Conservation (phyloP, 345 rosid species). For the Linum usitatissimum region DNA sequence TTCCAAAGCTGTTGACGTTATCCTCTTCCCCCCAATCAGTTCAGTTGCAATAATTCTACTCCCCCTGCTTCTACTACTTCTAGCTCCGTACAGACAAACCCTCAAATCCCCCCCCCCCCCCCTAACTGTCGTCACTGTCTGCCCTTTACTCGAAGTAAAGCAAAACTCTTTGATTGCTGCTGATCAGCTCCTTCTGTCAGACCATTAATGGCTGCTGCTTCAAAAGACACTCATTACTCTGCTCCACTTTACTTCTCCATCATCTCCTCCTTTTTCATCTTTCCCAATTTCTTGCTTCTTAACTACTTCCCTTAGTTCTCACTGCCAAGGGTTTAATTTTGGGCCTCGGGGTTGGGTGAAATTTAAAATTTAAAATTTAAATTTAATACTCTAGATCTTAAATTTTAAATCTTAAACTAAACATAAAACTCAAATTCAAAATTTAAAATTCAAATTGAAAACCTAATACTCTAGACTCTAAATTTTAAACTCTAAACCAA, state of each 20-base stretch:
- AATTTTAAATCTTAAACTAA: too few species aligned
- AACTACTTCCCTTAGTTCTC: slow-evolving; percentile 1
- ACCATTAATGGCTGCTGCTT: neutral
- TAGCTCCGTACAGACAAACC: neutral
- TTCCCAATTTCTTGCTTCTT: neutral
- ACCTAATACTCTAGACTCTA: too few species aligned
- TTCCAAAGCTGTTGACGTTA: slow-evolving; percentile 21
- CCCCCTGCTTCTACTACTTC: neutral
- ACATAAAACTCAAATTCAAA: too few species aligned
- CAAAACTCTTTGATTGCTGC: neutral
- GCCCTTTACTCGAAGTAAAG: neutral
- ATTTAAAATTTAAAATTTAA: too few species aligned
- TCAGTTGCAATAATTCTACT: slow-evolving; percentile 15
- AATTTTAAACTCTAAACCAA: too few species aligned
- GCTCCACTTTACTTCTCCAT: neutral
- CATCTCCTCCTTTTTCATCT: too few species aligned
- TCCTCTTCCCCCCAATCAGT: slow-evolving; percentile 15
- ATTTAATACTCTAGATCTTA: too few species aligned
- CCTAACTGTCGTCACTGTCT: too few species aligned
- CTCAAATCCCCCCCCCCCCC: too few species aligned
- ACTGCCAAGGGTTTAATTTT: too few species aligned
- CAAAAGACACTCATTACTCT: neutral
- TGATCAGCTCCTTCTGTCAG: neutral
- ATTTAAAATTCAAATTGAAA: too few species aligned
- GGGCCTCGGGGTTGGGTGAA: too few species aligned